Evolutionary conservation across 2,329 filamentous ascomycete species (phyloP), one percentile per base, ranked within the genome.

Genomic region (Sarocladiaceae sp.): DNA sequence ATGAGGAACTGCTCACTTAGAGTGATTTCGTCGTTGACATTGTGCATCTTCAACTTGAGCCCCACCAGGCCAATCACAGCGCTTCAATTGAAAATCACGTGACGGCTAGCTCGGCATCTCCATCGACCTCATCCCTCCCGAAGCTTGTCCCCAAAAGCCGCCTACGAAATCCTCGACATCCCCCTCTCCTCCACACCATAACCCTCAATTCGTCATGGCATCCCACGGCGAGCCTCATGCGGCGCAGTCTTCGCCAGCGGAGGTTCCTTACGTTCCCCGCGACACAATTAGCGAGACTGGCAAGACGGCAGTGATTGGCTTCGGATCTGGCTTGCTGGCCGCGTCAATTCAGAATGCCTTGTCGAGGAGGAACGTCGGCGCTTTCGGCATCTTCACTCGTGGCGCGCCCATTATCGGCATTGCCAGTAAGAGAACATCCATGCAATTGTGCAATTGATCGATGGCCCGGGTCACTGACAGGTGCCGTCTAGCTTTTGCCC

Each of bases 311-410:
- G 63, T 84, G 57, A 71, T 90, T 61, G 84, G 86, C 55, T 83
- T 84, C 63, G 73, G 75, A 54, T 80, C 80, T 55, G 91, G 91
- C 62, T 73, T 88, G 65, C 79, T 90, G 69, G 68, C 87, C 55
- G 87, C 90, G 49, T 86, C 88, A 52, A 79, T 96, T 59, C 88
- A 92, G 75, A 97, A 96, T 76, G 90, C 91, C 54, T 80, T 97
- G 61, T 79, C 86, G 52, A 91, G 84, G 75, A 79, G 83, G 67
- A 96, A 96, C 70, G 77, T 94, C 59, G 90, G 91, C 61, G 80
- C 85, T 56, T 82, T 86, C 75, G 88, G 88, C 59, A 80, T 96
- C 63, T 85, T 97, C 66, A 88, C 88, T 44, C 83, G 84, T 63
- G 86, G 84, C 53, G 92, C 91, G 59, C 77, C 85, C 64, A 86